Evolutionary conservation across 2,329 filamentous ascomycete species (phyloP).

Genomic region (Leptographium lundbergii): DNA sequence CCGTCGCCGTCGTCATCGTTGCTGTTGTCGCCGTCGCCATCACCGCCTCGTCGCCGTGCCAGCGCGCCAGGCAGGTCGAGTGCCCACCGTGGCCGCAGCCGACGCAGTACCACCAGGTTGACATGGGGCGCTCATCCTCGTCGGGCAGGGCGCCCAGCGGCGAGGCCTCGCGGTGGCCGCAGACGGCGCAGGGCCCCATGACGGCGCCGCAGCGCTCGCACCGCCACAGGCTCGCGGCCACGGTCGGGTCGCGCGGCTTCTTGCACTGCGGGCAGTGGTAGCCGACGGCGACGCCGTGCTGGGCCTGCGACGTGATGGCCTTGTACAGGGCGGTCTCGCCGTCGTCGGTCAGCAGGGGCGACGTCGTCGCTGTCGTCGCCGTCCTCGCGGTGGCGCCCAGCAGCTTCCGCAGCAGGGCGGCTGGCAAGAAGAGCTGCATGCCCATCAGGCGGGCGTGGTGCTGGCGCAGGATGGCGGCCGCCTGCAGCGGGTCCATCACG

Average conservation of each 20-base stretch:
- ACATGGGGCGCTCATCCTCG: slow-evolving; percentile 13
- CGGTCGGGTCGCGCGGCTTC: slow-evolving; percentile 37
- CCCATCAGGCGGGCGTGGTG: slow-evolving; percentile 47
- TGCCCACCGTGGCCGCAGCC: slow-evolving; percentile 52
- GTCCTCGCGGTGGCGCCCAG: slow-evolving; percentile 25
- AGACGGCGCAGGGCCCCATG: slow-evolving; percentile 47
- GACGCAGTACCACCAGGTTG: slow-evolving; percentile 51
- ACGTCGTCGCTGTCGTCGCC: neutral
- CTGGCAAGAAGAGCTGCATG: slow-evolving; percentile 48
- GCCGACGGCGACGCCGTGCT: slow-evolving; percentile 39
- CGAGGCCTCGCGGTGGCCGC: slow-evolving; percentile 35
- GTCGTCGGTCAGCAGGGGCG: neutral
- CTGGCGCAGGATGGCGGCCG: slow-evolving; percentile 42
- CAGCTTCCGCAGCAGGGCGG: slow-evolving; percentile 47
- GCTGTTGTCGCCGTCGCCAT: no score
- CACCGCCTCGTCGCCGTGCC: slow-evolving; percentile 29
- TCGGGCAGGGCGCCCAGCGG: neutral
- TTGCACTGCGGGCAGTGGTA: slow-evolving; percentile 43
- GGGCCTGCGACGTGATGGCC: slow-evolving; percentile 38
- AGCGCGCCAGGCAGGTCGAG: slow-evolving; percentile 43
- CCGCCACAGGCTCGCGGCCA: slow-evolving; percentile 35
- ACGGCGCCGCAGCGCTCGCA: slow-evolving; percentile 42
- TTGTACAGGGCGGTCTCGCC: slow-evolving; percentile 26
- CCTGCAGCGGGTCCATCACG: slow-evolving; percentile 43
- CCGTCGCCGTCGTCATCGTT: no score